phyloP scores from a whole-genome alignment of 1,139 yeast species.

The Meyerozyma carpophila region DNA sequence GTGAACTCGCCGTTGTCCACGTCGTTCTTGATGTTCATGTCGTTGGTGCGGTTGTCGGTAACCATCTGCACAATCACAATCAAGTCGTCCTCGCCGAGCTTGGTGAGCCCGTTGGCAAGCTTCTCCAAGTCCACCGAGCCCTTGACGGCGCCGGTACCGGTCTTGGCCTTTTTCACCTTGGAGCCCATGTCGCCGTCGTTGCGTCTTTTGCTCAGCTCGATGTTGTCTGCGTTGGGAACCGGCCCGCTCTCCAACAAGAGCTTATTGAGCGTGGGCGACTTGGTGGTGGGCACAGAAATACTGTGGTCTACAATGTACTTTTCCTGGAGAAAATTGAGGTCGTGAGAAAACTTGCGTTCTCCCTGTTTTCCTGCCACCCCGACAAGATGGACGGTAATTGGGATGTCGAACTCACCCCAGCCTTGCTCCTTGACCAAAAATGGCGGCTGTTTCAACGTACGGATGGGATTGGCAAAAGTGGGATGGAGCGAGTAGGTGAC shows the following conservation, averaged over 20 bases:
- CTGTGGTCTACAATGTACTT: constrained; percentile 75
- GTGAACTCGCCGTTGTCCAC: constrained; percentile 97
- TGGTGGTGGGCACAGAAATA: constrained; percentile 63
- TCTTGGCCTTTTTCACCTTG: constrained; percentile 63
- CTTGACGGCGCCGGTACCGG: constrained; percentile 45
- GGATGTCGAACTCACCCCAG: constrained; percentile 97
- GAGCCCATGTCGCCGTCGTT: constrained; percentile 23
- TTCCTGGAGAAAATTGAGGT: constrained; percentile 77
- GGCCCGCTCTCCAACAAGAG: constrained; percentile 78
- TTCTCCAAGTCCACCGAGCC: constrained; percentile 83
- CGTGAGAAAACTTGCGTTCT: constrained; percentile 81
- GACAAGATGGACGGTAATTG: constrained; percentile 67
- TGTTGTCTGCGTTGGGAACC: constrained; percentile 46
- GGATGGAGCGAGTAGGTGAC: constrained; percentile 94
- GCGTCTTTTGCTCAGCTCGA: constrained; percentile 6
- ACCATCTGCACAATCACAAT: constrained; percentile 97
- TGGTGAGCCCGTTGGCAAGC: constrained; percentile 84
- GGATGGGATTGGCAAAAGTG: constrained; percentile 83
- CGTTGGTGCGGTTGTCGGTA: constrained; percentile 90
- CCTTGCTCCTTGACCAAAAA: constrained; percentile 90
- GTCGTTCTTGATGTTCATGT: constrained; percentile 94
- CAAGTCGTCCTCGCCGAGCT: constrained; percentile 85
- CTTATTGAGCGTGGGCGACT: constrained; percentile 62
- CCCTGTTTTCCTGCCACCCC: constrained; percentile 73
- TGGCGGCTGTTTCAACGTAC: constrained; percentile 81